Base-by-base conservation (phyloP, 495 filamentous ascomycete genomes). In the Sphaerosporella brunnea region DNA sequence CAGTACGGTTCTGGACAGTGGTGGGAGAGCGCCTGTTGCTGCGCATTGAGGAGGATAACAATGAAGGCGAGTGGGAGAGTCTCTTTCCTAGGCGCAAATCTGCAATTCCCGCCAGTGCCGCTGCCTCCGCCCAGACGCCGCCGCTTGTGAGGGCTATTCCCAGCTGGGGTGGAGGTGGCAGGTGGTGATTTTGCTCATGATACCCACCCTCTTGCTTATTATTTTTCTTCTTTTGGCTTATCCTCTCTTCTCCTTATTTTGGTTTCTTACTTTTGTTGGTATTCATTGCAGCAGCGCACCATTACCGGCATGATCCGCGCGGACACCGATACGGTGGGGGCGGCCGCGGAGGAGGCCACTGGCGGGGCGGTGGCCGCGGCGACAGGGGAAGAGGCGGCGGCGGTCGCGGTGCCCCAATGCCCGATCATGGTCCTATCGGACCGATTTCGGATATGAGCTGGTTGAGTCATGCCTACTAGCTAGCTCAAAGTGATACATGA, bases 1-100 rank as follows among this genome's bases (percentile, higher is more conserved):
- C 34, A 47, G 58, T 87, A 43, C 66, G 69, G 1, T 79, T 99
- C 52, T 80, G 84, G 49, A 84, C 80, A 0, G 74, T 73, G 1
- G 78, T 99, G 1, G 84, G 81, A 8, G 86, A 96, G 65, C 93
- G 92, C 64, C 73, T 79, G 15, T 65, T 88, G 38, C 65, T 96
- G 36, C 73, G 80, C 9, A 74, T 96, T 28, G 84, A 93, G 62
- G 69, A 74, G 47, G 79, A 88, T 37, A 56, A 64, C 24, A 13
- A 71, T 46, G 63, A 65, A 32, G 67, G 71, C 16, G 71, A 78
- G 23, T 75, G 76, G 24, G 56, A 55, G 36, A 50, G 42, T n/a
- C 39, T 37, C 37, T 57, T 56, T 51, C 61, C 49, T 45, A 48
- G 18, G 35, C 35, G 35, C 8, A 37, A 18, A 37, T 37, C 35